Conservation (phyloP, 179 eudicot species). For the Vitellaria paradoxa region DNA sequence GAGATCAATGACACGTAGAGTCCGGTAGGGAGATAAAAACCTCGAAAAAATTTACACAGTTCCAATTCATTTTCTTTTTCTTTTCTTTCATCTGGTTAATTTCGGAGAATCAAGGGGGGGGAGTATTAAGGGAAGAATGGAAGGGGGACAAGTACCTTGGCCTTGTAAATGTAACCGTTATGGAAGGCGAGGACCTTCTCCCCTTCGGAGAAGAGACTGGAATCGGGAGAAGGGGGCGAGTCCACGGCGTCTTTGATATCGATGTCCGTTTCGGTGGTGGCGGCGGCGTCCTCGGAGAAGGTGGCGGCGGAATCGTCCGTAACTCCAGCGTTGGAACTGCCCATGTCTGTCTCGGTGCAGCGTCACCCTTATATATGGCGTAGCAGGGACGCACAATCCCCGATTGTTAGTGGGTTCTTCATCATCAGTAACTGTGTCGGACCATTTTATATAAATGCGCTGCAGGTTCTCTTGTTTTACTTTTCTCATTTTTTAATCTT, state of each 20-base stretch:
- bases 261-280: conserved; percentile 12
- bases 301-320: conserved; percentile 9
- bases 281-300: conserved; percentile 11
- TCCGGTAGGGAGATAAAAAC: background rate
- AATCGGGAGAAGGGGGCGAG: conserved; percentile 10
- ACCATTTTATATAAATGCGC: too few relatives aligned
- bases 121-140: background rate
- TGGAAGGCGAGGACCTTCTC: conserved; percentile 28
- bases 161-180: conserved; percentile 1
- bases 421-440: background rate
- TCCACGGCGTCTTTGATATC: background rate
- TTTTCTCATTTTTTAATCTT: too few relatives aligned
- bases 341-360: background rate
- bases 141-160: conserved; percentile 17
- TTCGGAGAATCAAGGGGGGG: background rate
- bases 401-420: background rate
- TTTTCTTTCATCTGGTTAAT: background rate
- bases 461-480: too few relatives aligned
- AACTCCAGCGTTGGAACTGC: conserved; percentile 11
- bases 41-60: too few relatives aligned
- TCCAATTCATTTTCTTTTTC: too few relatives aligned
- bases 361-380: background rate
- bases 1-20: background rate
- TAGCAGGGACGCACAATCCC: background rate
- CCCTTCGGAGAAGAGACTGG: conserved; percentile 10